Evolutionary conservation across 805 yeast species (phyloP).

Genomic region (Tetrapisispora pingtungensis): DNA sequence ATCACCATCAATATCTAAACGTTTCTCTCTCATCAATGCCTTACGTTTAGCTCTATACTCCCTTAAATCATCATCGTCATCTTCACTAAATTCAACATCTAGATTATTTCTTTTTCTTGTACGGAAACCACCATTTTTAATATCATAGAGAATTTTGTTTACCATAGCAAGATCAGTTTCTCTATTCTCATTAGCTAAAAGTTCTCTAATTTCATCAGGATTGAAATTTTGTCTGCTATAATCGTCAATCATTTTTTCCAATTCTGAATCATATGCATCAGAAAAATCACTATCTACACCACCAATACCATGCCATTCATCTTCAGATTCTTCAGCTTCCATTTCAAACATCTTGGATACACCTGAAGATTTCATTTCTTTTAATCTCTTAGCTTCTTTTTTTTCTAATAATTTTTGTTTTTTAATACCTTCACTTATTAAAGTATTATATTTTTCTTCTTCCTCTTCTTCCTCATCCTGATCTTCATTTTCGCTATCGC

Average conservation of each 20-base stretch:
- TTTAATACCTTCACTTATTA: constrained; percentile 15
- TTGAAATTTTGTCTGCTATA: constrained; percentile 45
- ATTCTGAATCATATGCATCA: constrained; percentile 57
- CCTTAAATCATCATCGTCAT: constrained; percentile 48
- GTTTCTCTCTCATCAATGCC: constrained; percentile 39
- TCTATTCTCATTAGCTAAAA: constrained; percentile 49
- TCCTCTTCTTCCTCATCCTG: constrained; percentile 6
- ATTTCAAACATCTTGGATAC: constrained; percentile 55
- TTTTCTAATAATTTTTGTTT: constrained; percentile 18
- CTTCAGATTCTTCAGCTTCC: constrained; percentile 84
- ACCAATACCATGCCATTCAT: constrained; percentile 78
- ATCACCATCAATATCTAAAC: constrained; percentile 35
- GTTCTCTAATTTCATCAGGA: constrained; percentile 47
- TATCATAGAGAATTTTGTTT: constrained; percentile 57
- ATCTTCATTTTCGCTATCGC: neutral
- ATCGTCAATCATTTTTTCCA: constrained; percentile 72
- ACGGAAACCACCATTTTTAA: constrained; percentile 61
- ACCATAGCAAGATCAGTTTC: constrained; percentile 54
- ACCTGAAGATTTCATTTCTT: constrained; percentile 51
- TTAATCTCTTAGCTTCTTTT: constrained; percentile 27
- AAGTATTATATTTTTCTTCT: constrained; percentile 14
- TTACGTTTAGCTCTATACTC: constrained; percentile 35
- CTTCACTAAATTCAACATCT: constrained; percentile 62
- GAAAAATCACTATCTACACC: constrained; percentile 52
- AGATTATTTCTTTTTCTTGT: constrained; percentile 45